A percentile compares a stretch with the other conserved stretches of the same genome.
phyloP scores from a whole-genome alignment of 139 green algal genomes.

The Nannochloris sp. region DNA sequence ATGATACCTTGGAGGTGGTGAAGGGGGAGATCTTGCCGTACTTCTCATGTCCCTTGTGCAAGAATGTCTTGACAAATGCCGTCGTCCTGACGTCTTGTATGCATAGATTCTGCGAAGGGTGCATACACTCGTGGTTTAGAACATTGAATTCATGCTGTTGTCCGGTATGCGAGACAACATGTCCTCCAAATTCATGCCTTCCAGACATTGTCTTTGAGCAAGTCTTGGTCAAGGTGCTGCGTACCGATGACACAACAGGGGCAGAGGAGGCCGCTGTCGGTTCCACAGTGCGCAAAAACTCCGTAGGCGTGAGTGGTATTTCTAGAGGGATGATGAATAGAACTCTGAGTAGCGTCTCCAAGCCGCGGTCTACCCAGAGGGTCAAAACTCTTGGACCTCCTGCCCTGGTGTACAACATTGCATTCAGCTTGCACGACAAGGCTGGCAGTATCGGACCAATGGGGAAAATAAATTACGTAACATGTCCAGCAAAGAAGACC shows the following conservation, averaged over 20 bases:
- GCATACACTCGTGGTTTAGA: slow-evolving; percentile 42
- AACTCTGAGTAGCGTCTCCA: no score
- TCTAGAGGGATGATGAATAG: no score
- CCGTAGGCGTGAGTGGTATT: no score
- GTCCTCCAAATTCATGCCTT: not conserved
- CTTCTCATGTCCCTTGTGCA: slow-evolving; percentile 12
- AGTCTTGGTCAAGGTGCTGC: not conserved
- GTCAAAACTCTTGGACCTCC: no score
- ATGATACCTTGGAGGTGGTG: no score
- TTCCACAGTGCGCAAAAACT: no score
- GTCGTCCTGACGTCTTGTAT: slow-evolving; percentile 36
- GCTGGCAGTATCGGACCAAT: no score
- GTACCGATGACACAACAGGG: not conserved
- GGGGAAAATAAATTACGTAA: no score
- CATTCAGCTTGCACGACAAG: not conserved
- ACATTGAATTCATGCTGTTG: slow-evolving; percentile 15
- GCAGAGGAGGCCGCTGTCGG: not conserved
- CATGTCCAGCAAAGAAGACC: no score
- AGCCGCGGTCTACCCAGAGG: no score
- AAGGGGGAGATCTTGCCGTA: no score
- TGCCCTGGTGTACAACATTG: not conserved
- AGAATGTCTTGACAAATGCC: slow-evolving; percentile 27
- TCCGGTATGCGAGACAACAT: not conserved
- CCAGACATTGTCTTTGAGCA: slow-evolving; percentile 1
- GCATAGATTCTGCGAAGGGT: slow-evolving; percentile 43